Base-by-base conservation (phyloP, 1,284 basidiomycete genomes). In the Ceratobasidium sp. region DNA sequence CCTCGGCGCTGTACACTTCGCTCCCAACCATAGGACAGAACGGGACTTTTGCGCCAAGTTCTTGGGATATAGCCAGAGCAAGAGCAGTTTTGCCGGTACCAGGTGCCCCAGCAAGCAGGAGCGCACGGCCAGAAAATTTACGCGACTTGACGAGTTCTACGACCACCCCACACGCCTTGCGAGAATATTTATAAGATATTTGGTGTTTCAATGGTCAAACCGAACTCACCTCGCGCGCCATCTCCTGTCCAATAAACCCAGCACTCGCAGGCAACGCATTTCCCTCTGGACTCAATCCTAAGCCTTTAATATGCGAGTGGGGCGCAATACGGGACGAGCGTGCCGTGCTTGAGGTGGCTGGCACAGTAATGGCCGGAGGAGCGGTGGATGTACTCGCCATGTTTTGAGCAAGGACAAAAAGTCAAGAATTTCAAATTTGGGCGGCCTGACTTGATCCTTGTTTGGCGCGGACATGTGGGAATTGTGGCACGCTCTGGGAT, bases 1-100 rank as follows among this genome's bases (percentile, higher is more conserved):
- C 96, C 85, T 99, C 97, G 10, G 95, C 92, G 73, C 94, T 96
- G 85, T 98, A 99, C 79, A 99, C 97, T 85, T 99, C 97, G 6
- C 93, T 95, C 0, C 97, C 98, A 33, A 99, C 97, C 94, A 99
- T 98, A 0, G 96, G 96, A 83, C 97, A 99, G 85, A 99, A 99
- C 0, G 97, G 97, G 0, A 99, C 97, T 83, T 98, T 98, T 64
- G 90, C 87, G 1, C 97, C 97, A 0, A 99, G 89, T 83, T 99
- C 97, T 81, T 99, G 97, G 6, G 96, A 93, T 46, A 99, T 90
- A 0, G 95, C 97, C 16, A 99, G 86, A 1, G 98, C 97, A 35
- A 99, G 90, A 0, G 97, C 97, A 0, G 98, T 99, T 88, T 99
- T 96, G 20, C 96, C 96, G 2, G 96, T 97, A 14, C 96, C 95